Percentiles rank a stretch among this genome's conserved stretches.
These are phyloP conservation scores for Cordyceps farinosa DNA, from an alignment of 2,329 filamentous ascomycete species.

Conservation along the genomic window DNA sequence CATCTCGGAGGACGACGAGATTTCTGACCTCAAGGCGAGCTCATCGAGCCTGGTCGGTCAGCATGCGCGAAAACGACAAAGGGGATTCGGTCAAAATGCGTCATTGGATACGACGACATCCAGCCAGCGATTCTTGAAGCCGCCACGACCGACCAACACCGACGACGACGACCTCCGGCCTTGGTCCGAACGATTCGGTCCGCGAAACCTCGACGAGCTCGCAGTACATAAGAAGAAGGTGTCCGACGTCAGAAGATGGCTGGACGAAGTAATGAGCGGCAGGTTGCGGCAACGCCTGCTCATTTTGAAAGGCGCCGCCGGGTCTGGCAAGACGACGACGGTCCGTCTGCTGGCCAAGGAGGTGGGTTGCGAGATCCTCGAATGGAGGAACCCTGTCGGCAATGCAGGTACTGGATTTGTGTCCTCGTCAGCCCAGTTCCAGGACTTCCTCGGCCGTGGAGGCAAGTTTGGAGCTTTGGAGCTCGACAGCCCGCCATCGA, in stretches of 20 bases:
- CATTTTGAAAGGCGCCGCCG: conserved; percentile 84
- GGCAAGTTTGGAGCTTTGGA: conserved; percentile 75
- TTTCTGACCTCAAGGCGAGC: conserved; percentile 48
- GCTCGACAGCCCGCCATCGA: conserved; percentile 32
- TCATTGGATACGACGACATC: conserved; percentile 28
- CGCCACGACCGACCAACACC: conserved; percentile 30
- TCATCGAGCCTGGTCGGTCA: conserved; percentile 53
- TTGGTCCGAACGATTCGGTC: conserved; percentile 85
- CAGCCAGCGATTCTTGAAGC: conserved; percentile 53
- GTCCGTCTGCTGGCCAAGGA: conserved; percentile 71
- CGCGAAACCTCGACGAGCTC: conserved; percentile 72
- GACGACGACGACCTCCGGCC: conserved; percentile 61
- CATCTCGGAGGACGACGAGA: conserved; percentile 59
- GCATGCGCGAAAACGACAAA: conserved; percentile 52
- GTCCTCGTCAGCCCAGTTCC: conserved; percentile 77
- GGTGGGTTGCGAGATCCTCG: conserved; percentile 73
- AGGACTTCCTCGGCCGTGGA: conserved; percentile 82
- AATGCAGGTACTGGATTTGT: conserved; percentile 58
- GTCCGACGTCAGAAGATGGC: conserved; percentile 76
- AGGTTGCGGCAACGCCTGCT: conserved; percentile 67
- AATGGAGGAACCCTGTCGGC: conserved; percentile 83
- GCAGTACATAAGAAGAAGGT: conserved; percentile 96
- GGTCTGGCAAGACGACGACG: conserved; percentile 90
- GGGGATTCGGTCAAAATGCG: conserved; percentile 31
- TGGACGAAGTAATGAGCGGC: conserved; percentile 69